Base-by-base conservation (phyloP, 768 basidiomycete genomes). In the Hysterangium stoloniferum region DNA sequence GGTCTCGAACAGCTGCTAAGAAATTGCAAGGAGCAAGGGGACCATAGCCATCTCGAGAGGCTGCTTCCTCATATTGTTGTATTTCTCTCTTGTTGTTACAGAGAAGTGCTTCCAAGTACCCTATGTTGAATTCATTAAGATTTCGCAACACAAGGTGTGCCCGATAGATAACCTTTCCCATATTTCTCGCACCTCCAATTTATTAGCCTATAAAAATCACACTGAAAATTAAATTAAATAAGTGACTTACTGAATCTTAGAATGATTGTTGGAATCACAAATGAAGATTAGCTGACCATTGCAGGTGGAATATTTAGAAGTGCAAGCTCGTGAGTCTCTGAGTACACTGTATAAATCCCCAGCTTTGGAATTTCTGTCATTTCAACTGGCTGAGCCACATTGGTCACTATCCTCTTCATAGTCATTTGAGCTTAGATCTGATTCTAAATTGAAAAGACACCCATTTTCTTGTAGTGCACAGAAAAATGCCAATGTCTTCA, bases 401-500 rank as follows among this genome's bases (percentile, higher is more conserved):
- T 4, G 20, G 13, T 17, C 40, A 11, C 11, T 11, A 29, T 57
- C 22, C 28, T 19, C 36, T 13, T 48, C 29, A 35, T 37, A 56
- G 41, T 43, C 41, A 43, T 22, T 24, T 24, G 22, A 43, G 20
- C 20, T 24, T 11, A 11, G 11, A 22, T 24, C 20, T 11, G 15
- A 11, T 15, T 43, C 41, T 35, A 11, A 11, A 4, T 12, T 47
- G 29, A 62, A 57, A 15, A 46, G 36, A 42, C 59, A 60, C 7
- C 59, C 61, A 19, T 53, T 53, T n/a, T 60, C 54, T 1, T 8
- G 22, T 7, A 62, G 33, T 20, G 56, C 46, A 44, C 56, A 59
- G 29, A 50, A 62, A 41, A 62, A 57, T 1, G 52, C 58, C 3
- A 62, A 42, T 6, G 61, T 62, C 33, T 60, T 60, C 4, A 38